A percentile compares a stretch with the other conserved stretches of the same genome.
Conservation (phyloP, 1,284 basidiomycete species). For the Trichosporon asahii region DNA sequence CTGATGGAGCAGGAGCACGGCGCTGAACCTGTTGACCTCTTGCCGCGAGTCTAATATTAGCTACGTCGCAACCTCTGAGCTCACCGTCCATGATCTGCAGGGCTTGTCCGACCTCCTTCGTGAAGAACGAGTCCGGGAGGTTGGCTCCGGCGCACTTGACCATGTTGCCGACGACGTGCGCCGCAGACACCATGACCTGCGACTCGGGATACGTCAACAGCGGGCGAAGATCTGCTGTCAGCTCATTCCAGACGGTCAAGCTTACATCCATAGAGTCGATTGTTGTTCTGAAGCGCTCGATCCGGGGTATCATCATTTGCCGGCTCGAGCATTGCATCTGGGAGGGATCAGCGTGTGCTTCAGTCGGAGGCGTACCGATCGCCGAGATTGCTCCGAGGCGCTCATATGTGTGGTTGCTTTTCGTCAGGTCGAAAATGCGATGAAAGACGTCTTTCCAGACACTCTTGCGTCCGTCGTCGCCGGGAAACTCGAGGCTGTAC, state of each 20-base stretch:
- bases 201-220: constrained; percentile 49
- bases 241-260: constrained; percentile 9
- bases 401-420: constrained; percentile 53
- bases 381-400: constrained; percentile 54
- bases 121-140: constrained; percentile 49
- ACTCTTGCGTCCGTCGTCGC: constrained; percentile 47
- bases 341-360: neutral
- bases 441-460: constrained; percentile 54
- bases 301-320: constrained; percentile 49
- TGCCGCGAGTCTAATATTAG: constrained; percentile 41
- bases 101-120: constrained; percentile 50
- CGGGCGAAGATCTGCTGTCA: constrained; percentile 41
- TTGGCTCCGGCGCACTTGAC: constrained; percentile 46
- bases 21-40: constrained; percentile 50
- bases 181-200: constrained; percentile 50
- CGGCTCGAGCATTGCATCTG: constrained; percentile 44
- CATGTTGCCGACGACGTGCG: constrained; percentile 50
- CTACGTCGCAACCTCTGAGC: constrained; percentile 4
- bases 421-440: constrained; percentile 54
- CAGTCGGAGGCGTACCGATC: constrained; percentile 43
- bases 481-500: constrained; percentile 46
- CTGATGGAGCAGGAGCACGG: constrained; percentile 76
- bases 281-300: constrained; percentile 45
- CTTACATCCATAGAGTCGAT: constrained; percentile 49
- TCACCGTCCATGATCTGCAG: constrained; percentile 48